Base-by-base conservation (phyloP, 257 asterid species). In the Salvia hispanica region DNA sequence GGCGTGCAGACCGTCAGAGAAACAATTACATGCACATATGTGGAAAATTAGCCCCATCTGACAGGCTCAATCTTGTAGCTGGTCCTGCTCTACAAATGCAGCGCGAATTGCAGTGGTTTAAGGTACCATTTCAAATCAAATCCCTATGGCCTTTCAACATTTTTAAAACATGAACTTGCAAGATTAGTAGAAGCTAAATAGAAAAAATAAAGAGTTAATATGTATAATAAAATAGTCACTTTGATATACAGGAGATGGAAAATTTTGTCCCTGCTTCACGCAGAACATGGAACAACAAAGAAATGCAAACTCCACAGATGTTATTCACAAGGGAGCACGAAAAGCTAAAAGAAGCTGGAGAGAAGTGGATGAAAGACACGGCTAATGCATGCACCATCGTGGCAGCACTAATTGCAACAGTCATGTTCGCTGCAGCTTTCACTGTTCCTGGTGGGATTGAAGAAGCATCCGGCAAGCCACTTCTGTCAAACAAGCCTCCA, bases 301-400 rank as follows among this genome's bases (percentile, higher is more conserved):
- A n/a, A n/a, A n/a, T 0, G 31, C 2, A 71, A 58, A 71, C 75
- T 6, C 75, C 83, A 0, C 28, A 62, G 11, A 64, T 16, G 69
- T 1, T 78, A 15, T 78, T 74, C 50, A 66, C 63, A 1, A 31
- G 71, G 51, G 63, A 71, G 13, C 83, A 78, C 62, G 7, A 2
- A 0, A 7, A 33, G 25, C 15, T 79, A 25, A 70, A 57, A 58
- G 44, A 6, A 1, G 66, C 64, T 0, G 81, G 78, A 34, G 80
- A 68, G 59, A 46, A 3, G 33, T 76, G 81, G 83, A 64, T 72
- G 78, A 79, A 69, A 46, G 74, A 64, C 56, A 76, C 76, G 7
- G 69, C 81, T 0, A 72, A 40, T 15, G 73, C 81, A 4, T 68
- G 72, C 39, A 68, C 62, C 3, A 48, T 73, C 2, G 28, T 65